Evolutionary conservation across 2,329 filamentous ascomycete species (phyloP), one percentile per base, ranked within the genome.

Genomic region (Aspergillus terreus): DNA sequence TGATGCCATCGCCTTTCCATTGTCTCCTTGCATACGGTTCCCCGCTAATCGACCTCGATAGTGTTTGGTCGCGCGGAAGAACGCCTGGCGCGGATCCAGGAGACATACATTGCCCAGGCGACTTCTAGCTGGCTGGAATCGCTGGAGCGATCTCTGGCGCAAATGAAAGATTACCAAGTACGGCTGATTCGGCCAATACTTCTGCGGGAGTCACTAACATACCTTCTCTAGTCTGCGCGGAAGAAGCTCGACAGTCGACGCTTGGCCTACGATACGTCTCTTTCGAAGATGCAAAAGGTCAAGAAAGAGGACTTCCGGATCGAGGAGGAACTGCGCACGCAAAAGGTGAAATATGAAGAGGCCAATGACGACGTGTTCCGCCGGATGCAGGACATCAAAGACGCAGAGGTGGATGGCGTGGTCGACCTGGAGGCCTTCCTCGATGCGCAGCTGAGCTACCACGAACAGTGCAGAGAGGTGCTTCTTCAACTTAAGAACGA

Each of bases 121-220:
- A 95, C 88, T 14, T 81, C 83, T 32, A 87, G 82, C 68, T 96
- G 92, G 92, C 79, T 95, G 52, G 91, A 96, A 69, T 91, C 88
- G n/a, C 77, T 96, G 19, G 92, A 97, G 70, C 81, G 91, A 59
- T 95, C 88, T 23, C 73, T 96, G 47, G 86, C 90, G 33, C 94
- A 96, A 80, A 92, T 97, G 90, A 96, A 95, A 71, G 94, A 97
- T 67, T 97, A 96, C 64, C 91, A 96, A 81, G 88, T 92, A 79
- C 49, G 81, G 69, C 17, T 27, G 9, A 6, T 15, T 27, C 12
- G 25, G 40, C 14, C 21, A 25, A 9, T 25, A 14, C 43, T 23
- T 15, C 4, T 5, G 11, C 6, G 12, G 23, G 14, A 17, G 12
- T 23, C 45, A 35, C 51, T 58, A 44, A 52, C 21, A 23, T 19